Percentiles rank a stretch among this genome's conserved stretches.
Evolutionary conservation across 1,284 basidiomycete species (phyloP).

Genomic region (Ceratorhiza oryzae-sativae): DNA sequence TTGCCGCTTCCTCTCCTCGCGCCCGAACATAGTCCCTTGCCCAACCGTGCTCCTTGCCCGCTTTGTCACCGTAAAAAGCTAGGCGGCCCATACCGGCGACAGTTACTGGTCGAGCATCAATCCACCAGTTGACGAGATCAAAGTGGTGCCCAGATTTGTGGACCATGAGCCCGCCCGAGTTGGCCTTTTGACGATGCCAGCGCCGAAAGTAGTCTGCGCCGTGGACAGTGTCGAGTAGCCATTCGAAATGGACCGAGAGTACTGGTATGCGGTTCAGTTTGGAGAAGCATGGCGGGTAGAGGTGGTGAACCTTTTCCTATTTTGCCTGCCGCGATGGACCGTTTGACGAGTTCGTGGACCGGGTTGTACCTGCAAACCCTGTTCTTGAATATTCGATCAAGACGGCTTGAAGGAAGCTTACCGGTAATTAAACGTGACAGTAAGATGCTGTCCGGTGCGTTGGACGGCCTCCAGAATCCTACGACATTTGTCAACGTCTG

Average conservation of each 20-base stretch:
- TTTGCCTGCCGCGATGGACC: conserved; percentile 58
- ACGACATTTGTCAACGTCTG: conserved; percentile 59
- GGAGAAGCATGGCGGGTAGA: no score
- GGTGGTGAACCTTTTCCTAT: conserved; percentile 55
- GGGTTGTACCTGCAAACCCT: conserved; percentile 59
- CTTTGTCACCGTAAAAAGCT: conserved; percentile 60
- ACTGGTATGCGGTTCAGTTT: conserved; percentile 47
- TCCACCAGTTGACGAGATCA: conserved; percentile 64
- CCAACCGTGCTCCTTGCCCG: conserved; percentile 60
- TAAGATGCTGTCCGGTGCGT: conserved; percentile 55
- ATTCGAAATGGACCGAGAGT: conserved; percentile 64
- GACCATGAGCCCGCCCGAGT: conserved; percentile 61
- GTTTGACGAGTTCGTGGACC: conserved; percentile 62
- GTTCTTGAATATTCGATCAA: neutral
- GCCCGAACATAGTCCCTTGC: conserved; percentile 58
- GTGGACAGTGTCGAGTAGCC: conserved; percentile 61
- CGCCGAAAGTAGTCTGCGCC: conserved; percentile 64
- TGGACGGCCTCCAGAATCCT: conserved; percentile 58
- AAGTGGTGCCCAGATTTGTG: conserved; percentile 64
- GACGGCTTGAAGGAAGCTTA: conserved; percentile 41
- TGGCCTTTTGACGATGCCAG: conserved; percentile 62
- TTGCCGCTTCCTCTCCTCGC: conserved; percentile 55
- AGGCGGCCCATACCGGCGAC: conserved; percentile 61
- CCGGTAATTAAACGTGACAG: conserved; percentile 59
- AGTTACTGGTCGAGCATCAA: conserved; percentile 59